Base-by-base conservation (phyloP, 345 rosid genomes). In the Ricinus communis region DNA sequence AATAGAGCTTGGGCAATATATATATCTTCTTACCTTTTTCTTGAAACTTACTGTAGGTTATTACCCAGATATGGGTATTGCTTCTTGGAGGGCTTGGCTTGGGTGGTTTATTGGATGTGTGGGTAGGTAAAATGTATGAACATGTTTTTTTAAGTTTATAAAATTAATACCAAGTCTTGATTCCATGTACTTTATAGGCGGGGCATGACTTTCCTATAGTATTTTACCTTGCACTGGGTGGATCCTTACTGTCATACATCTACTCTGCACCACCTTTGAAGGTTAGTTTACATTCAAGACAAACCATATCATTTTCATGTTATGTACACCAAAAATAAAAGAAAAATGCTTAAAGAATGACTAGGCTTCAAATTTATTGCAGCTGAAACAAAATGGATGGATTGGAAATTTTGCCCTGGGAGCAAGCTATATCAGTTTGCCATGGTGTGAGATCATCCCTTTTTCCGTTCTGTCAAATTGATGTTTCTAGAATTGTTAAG, bases 341-440 rank as follows among this genome's bases (percentile, higher is more conserved):
- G 68, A 65, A 55, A 71, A 31, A 47, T 63, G 69, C 58, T 66
- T 59, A 67, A 46, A 66, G 52, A n/a, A 75, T 78, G 54, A 74
- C 31, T 31, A 22, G 52, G 68, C 63, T 71, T 40, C 45, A 47
- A 74, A 66, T 68, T 31, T 71, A 28, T 72, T 86, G 81, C 84
- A 95, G 99, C 92, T 95, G 79, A 92, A 92, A 80, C 99, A 92
- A 87, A 95, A 91, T 79, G 99, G 99, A 65, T 95, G 97, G 97
- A 81, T 95, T 50, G 97, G 99, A 76, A 95, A 95, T 79, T 90
- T 89, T 65, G 97, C 99, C 38, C 77, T 95, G 57, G 99, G 99
- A 67, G 96, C 96, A 54, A 95, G 99, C 81, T 95, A 95, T 71
- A 95, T 95, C 77, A 82, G 97, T 83, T 88, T 95, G 81, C 99